A percentile compares a stretch with the other conserved stretches of the same genome.
Evolutionary conservation across 2,329 filamentous ascomycete genomes (phyloP).

Genomic region (Corinectria fuckeliana): DNA sequence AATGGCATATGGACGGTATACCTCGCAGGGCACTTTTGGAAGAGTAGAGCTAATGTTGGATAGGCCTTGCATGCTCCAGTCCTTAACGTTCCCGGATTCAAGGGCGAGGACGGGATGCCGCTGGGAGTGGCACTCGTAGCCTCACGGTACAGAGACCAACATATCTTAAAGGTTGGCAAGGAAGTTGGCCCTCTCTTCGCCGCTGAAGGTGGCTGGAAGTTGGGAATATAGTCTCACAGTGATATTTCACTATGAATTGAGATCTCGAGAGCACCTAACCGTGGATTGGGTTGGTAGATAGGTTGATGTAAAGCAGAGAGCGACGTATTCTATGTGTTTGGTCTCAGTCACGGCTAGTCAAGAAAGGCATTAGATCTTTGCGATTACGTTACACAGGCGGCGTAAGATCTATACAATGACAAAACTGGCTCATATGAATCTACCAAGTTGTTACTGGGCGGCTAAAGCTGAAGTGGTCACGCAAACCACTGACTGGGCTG

Average conservation of each 20-base stretch:
- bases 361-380: too few species aligned
- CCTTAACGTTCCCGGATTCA: slow-evolving; percentile 26
- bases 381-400: neutral
- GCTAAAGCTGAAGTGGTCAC: neutral
- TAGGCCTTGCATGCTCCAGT: slow-evolving; percentile 25
- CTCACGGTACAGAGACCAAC: slow-evolving; percentile 21
- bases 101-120: slow-evolving; percentile 24
- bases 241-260: neutral
- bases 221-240: neutral
- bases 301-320: neutral
- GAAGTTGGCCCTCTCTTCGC: slow-evolving; percentile 3
- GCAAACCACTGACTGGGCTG: neutral
- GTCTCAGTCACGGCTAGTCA: too few species aligned
- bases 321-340: too few species aligned
- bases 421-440: too few species aligned
- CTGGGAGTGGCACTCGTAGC: slow-evolving; percentile 26
- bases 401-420: slow-evolving; percentile 4
- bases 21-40: slow-evolving; percentile 20
- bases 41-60: accelerated
- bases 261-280: too few species aligned
- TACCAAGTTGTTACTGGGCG: neutral
- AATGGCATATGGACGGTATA: slow-evolving; percentile 57
- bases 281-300: neutral
- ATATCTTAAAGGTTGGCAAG: slow-evolving; percentile 16
- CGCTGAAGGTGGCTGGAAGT: neutral